phyloP scores from a whole-genome alignment of 805 yeast genomes.

The Nakazawaea ishiwadae region DNA sequence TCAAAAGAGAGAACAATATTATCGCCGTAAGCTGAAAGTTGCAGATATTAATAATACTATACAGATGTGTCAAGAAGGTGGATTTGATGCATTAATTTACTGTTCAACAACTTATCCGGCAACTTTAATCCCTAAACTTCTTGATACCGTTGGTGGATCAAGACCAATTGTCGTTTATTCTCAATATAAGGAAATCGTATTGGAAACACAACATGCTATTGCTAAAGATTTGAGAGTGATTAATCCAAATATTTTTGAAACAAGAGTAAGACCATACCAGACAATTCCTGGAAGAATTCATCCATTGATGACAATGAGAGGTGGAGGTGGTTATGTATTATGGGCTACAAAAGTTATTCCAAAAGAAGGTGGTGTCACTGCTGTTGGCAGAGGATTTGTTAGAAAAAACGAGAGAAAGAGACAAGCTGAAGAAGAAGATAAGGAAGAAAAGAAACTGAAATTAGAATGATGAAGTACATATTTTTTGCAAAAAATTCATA shows the following conservation, averaged over 20 bases:
- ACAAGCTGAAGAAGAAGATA: constrained; percentile 13
- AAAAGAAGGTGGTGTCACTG: constrained; percentile 47
- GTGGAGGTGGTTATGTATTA: constrained; percentile 86
- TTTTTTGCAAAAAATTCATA: constrained; percentile 10
- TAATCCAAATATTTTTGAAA: constrained; percentile 79
- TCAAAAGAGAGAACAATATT: constrained; percentile 60
- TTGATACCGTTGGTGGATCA: constrained; percentile 74
- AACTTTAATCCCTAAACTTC: constrained; percentile 53
- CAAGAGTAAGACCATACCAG: constrained; percentile 82
- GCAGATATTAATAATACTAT: constrained; percentile 44
- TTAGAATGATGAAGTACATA: too few relatives aligned
- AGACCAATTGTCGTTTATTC: constrained; percentile 81
- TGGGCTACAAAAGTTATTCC: constrained; percentile 81
- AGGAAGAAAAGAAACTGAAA: constrained; percentile 11
- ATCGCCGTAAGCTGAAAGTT: constrained; percentile 57
- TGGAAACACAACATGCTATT: constrained; percentile 69
- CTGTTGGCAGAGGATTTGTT: constrained; percentile 62
- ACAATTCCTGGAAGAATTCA: constrained; percentile 92
- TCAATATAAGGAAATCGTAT: constrained; percentile 74
- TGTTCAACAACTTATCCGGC: constrained; percentile 71
- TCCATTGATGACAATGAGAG: constrained; percentile 90
- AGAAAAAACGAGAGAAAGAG: constrained; percentile 32
- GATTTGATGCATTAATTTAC: constrained; percentile 72
- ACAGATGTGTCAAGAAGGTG: constrained; percentile 42
- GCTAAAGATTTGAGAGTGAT: constrained; percentile 64